These are phyloP conservation scores for Breynia disticha DNA, from an alignment of 441 rosid genomes.

Conservation along the genomic window DNA sequence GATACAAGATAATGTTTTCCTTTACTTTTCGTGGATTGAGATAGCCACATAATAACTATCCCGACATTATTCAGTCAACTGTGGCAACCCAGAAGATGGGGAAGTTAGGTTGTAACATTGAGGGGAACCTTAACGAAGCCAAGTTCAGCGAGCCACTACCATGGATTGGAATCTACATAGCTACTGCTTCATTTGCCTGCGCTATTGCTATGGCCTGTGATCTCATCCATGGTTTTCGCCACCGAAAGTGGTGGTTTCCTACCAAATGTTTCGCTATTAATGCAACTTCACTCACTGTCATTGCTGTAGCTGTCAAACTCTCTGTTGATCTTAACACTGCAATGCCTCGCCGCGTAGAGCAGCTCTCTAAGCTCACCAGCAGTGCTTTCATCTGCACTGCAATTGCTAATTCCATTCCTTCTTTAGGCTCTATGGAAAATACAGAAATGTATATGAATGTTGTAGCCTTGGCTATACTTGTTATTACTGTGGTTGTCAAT, in stretches of 20 bases:
- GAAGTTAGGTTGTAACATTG: conserved; percentile 46
- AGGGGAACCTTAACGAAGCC: conserved; percentile 50
- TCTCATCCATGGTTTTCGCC: conserved; percentile 44
- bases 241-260: conserved; percentile 64
- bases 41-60: no score
- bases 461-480: conserved; percentile 58
- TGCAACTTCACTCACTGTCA: conserved; percentile 62
- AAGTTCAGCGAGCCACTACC: conserved; percentile 64
- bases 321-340: conserved; percentile 82
- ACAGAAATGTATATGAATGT: conserved; percentile 47
- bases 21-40: no score
- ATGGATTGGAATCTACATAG: conserved; percentile 55
- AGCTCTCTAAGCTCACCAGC: conserved; percentile 88
- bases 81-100: conserved; percentile 11
- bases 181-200: conserved; percentile 38
- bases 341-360: conserved; percentile 77
- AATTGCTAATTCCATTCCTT: conserved; percentile 84
- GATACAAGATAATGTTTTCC: no score
- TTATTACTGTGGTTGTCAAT: conserved; percentile 55
- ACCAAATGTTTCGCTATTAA: conserved; percentile 57
- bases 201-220: conserved; percentile 65
- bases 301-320: conserved; percentile 57
- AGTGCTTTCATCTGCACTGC: conserved; percentile 55
- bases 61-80: no score
- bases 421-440: conserved; percentile 64